A percentile compares a stretch with the other conserved stretches of the same genome.
Evolutionary conservation across 176 grass and related monocot species (phyloP).

Genomic region (Tuctoria greenei): DNA sequence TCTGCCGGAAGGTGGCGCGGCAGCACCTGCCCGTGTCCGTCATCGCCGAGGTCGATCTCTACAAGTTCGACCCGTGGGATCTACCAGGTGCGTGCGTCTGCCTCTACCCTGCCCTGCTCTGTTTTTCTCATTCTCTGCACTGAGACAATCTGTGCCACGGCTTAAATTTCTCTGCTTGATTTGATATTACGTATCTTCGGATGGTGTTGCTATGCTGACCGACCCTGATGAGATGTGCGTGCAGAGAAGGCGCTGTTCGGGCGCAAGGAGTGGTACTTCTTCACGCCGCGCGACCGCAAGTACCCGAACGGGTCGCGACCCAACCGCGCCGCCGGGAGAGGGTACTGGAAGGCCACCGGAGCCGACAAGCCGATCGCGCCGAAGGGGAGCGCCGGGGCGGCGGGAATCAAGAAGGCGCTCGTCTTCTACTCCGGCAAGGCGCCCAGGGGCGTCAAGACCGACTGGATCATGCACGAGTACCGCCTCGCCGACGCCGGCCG

Average conservation of each 20-base stretch:
- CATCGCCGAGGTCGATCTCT: constrained; percentile 93
- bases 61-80: constrained; percentile 89
- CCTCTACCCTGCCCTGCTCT: background rate
- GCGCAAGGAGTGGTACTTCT: constrained; percentile 77
- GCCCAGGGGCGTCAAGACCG: constrained; percentile 62
- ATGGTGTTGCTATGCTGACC: too few species aligned
- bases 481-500: constrained; percentile 53
- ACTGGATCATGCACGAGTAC: constrained; percentile 95
- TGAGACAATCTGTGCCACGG: too few species aligned
- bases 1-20: constrained; percentile 56
- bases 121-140: too few species aligned
- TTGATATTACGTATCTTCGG: too few species aligned
- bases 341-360: constrained; percentile 85
- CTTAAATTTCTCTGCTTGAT: background rate
- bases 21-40: constrained; percentile 64
- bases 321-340: constrained; percentile 60
- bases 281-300: constrained; percentile 77
- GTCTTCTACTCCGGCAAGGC: constrained; percentile 83
- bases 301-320: constrained; percentile 73
- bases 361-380: constrained; percentile 61
- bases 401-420: constrained; percentile 69
- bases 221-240: too few species aligned
- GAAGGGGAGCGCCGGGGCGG: constrained; percentile 29
- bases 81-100: constrained; percentile 61
- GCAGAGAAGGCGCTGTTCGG: constrained; percentile 82